phyloP scores from a whole-genome alignment of 202 grass and related monocot species.

The Musa balbisiana region DNA sequence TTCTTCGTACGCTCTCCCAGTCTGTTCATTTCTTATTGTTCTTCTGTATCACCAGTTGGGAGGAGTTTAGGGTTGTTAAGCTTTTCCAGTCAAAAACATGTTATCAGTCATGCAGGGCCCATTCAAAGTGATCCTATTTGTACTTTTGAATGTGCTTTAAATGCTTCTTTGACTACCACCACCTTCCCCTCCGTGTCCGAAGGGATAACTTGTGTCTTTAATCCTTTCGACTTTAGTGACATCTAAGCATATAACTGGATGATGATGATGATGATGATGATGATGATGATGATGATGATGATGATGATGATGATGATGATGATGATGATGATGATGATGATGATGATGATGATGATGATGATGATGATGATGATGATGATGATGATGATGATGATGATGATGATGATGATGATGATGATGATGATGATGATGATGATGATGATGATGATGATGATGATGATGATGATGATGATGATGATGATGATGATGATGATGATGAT shows the following conservation, averaged over 20 bases:
- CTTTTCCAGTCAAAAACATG: neutral
- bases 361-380: neutral
- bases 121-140: neutral
- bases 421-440: neutral
- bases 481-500: neutral
- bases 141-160: slow-evolving; percentile 1
- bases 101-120: neutral
- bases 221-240: neutral
- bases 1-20: slow-evolving; percentile 18
- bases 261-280: neutral
- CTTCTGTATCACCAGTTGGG: neutral
- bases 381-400: neutral
- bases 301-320: neutral
- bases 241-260: neutral
- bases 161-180: slow-evolving; percentile 2
- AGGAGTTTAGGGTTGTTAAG: neutral
- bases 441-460: neutral
- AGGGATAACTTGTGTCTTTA: no score
- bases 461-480: no score
- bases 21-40: neutral
- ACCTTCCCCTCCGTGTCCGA: no score
- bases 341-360: no score
- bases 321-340: neutral
- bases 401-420: no score
- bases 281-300: no score